Evolutionary conservation across 441 rosid genomes (phyloP), one percentile per base, ranked within the genome.

Genomic region (Biscutella auriculata): DNA sequence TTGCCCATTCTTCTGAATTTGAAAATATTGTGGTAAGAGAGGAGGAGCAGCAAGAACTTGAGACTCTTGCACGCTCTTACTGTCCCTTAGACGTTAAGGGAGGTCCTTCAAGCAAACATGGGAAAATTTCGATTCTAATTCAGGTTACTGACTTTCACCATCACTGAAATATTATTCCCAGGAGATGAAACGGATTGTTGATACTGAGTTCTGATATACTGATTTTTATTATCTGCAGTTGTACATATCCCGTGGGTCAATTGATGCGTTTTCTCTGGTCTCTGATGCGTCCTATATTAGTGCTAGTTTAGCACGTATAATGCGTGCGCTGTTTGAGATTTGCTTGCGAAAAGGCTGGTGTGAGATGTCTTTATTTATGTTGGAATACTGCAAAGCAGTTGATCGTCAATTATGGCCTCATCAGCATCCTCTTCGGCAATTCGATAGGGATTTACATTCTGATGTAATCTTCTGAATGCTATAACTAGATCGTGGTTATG

Each of bases 341-440:
- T 94, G 97, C 73, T 77, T 94, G 77, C 84, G 92, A 51, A 81
- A 76, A 80, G 97, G 97, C 67, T 94, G 99, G 99, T 79, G 86
- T 75, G 95, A 78, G 83, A 94, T 94, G 96, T 63, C 95, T 55
- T 67, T 80, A 56, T 87, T 94, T 76, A 82, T 94, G 97, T 70
- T 94, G 81, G 95, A 94, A 67, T 94, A 94, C 63, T 94, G 97
- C 84, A 94, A 90, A 75, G 97, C 99, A 58, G 99, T 94, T 64
- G 99, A 94, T 78, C 99, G 88, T 66, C 88, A 84, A 82, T 69
- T 94, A 63, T 94, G 99, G 99, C 96, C 96, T 29, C 83, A 87
- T 79, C 97, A 84, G 40, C 99, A 94, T 76, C 90, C 97, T 9
- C 95, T 94, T 49, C 83, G 99, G 70, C 99, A 90, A 72, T 94